These are phyloP conservation scores for Primulina huaijiensis DNA, from an alignment of 257 asterid species.

Conservation along the genomic window DNA sequence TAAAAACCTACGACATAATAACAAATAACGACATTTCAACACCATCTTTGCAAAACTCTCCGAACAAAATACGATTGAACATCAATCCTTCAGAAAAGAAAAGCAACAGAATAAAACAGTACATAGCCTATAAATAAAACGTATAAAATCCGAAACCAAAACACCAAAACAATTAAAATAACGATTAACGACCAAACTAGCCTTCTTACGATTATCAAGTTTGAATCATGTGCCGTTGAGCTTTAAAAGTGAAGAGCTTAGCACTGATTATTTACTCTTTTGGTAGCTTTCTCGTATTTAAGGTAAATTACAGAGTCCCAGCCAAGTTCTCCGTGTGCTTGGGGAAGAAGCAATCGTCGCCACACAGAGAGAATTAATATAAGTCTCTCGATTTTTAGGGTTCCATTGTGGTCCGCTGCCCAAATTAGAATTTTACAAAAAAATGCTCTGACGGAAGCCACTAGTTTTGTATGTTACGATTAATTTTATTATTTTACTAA, in stretches of 20 bases:
- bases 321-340: conserved; percentile 34
- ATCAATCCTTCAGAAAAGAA: neutral
- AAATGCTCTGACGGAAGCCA: no score
- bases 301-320: conserved; percentile 4
- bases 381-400: conserved; percentile 37
- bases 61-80: neutral
- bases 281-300: neutral
- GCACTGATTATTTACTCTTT: neutral
- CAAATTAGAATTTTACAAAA: neutral
- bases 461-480: no score
- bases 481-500: no score
- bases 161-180: neutral
- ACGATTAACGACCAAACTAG: neutral
- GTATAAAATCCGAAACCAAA: neutral
- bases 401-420: conserved; percentile 7
- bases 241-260: conserved; percentile 20
- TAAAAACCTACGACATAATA: neutral
- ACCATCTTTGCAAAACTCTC: neutral
- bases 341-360: conserved; percentile 39
- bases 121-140: neutral
- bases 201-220: conserved; percentile 30
- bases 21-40: neutral
- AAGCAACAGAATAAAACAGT: neutral
- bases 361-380: conserved; percentile 21
- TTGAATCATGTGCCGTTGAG: conserved; percentile 16